Conservation (phyloP, 371 early-diverging fungal species). For the Apophysomyces trapeziformis region DNA sequence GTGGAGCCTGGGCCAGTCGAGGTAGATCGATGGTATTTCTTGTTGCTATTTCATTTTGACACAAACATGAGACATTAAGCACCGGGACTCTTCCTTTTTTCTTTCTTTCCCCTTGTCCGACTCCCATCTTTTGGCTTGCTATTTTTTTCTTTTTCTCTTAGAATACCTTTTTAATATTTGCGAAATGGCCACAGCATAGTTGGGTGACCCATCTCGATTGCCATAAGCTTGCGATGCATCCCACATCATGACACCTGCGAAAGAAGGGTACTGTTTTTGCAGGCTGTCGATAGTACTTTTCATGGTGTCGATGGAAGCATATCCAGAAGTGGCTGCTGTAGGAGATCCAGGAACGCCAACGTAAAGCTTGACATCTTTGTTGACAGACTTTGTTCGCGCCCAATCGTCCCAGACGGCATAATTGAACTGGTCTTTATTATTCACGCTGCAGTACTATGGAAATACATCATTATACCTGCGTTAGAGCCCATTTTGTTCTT, state of each 20-base stretch:
- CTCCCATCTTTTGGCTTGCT: not conserved
- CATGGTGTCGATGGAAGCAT: conserved; percentile 27
- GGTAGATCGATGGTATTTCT: not conserved
- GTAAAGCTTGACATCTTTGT: conserved; percentile 59
- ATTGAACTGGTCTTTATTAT: conserved; percentile 26
- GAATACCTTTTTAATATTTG: conserved; percentile 9
- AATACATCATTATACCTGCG: too few species aligned
- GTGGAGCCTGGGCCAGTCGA: conserved; percentile 1
- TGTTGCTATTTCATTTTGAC: not conserved
- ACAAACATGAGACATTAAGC: not conserved
- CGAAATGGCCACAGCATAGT: conserved; percentile 19
- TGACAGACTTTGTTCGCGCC: conserved; percentile 57
- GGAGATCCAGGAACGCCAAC: conserved; percentile 65
- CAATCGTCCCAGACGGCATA: conserved; percentile 61
- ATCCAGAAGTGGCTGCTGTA: conserved; percentile 37
- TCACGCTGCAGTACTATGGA: conserved; percentile 28
- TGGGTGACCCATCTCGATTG: conserved; percentile 20
- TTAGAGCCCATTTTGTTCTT: not conserved
- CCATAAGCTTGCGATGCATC: conserved; percentile 24
- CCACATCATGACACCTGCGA: conserved; percentile 29
- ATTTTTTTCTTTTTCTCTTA: not conserved
- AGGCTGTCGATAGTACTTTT: not conserved
- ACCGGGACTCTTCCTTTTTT: not conserved
- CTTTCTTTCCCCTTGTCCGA: too few species aligned
- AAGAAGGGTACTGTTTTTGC: not conserved